These are phyloP conservation scores for Myrmaecium sp. DNA, from an alignment of 2,329 filamentous ascomycete genomes.

Conservation along the genomic window DNA sequence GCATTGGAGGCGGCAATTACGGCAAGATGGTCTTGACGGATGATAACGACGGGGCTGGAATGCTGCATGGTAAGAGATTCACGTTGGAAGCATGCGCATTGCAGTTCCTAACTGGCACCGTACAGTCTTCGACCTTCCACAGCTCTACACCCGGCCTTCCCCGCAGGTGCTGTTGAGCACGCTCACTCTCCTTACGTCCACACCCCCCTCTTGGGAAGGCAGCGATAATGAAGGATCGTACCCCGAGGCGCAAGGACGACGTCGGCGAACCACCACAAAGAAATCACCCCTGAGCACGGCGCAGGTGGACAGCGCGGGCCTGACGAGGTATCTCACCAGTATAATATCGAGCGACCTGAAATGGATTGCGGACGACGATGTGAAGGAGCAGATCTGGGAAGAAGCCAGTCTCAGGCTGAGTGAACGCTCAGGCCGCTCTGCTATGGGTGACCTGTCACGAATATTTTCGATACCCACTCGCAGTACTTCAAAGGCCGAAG, in stretches of 20 bases:
- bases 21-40: too few relatives aligned
- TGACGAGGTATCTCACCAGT: constrained; percentile 49
- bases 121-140: constrained; percentile 61
- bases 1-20: constrained; percentile 4
- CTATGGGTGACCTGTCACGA: constrained; percentile 46
- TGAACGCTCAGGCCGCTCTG: constrained; percentile 67
- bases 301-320: constrained; percentile 30
- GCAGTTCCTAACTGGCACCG: constrained; percentile 1
- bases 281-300: constrained; percentile 6
- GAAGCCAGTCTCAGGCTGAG: constrained; percentile 63
- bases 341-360: constrained; percentile 49
- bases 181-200: constrained; percentile 48
- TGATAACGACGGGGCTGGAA: neutral
- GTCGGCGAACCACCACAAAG: too few relatives aligned
- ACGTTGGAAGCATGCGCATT: neutral
- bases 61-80: constrained; percentile 4
- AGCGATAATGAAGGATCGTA: constrained; percentile 25
- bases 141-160: constrained; percentile 60
- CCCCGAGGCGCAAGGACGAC: constrained; percentile 2
- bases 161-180: constrained; percentile 45
- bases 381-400: constrained; percentile 57
- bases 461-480: constrained; percentile 39
- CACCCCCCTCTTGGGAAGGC: constrained; percentile 51
- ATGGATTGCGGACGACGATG: constrained; percentile 52
- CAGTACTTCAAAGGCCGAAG: constrained; percentile 9